Percentiles rank a stretch among this genome's conserved stretches.
These are phyloP conservation scores for Fusarium gaditjirri DNA, from an alignment of 2,329 filamentous ascomycete species.

Conservation along the genomic window DNA sequence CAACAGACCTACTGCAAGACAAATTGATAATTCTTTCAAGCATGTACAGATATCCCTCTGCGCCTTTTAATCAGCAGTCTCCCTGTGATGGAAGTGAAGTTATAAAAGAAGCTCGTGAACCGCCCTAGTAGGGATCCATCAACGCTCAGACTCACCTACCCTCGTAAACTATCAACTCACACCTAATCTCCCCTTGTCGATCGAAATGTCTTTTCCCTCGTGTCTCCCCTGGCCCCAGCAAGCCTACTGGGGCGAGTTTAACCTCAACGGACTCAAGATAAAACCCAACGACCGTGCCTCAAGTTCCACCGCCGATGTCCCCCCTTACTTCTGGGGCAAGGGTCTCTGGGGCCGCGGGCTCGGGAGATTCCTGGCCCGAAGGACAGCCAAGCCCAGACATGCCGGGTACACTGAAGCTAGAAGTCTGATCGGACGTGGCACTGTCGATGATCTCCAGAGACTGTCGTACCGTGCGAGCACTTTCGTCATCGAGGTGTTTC, in stretches of 20 bases:
- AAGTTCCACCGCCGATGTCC: constrained; percentile 8
- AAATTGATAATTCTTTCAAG: neutral
- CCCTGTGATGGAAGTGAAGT: neutral
- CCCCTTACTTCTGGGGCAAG: constrained; percentile 38
- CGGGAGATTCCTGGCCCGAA: constrained; percentile 19
- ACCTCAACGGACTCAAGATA: constrained; percentile 38
- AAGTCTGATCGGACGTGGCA: constrained; percentile 27
- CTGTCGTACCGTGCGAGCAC: constrained; percentile 30
- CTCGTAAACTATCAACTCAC: constrained; percentile 5
- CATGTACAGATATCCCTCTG: neutral
- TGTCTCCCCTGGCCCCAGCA: constrained; percentile 36
- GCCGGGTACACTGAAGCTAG: constrained; percentile 37
- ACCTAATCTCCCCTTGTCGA: constrained; percentile 30
- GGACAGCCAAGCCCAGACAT: constrained; percentile 18
- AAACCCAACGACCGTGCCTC: constrained; percentile 17
- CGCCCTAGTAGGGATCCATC: constrained; percentile 7
- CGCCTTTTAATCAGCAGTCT: constrained; percentile 7
- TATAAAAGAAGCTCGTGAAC: constrained; percentile 20
- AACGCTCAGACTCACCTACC: constrained; percentile 34
- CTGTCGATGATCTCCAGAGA: constrained; percentile 25
- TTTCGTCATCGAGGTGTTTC: constrained; percentile 34
- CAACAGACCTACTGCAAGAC: neutral
- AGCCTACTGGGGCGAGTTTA: constrained; percentile 39
- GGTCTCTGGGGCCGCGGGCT: constrained; percentile 28
- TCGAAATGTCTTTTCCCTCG: constrained; percentile 35